Evolutionary conservation across 495 filamentous ascomycete genomes (phyloP), one percentile per base, ranked within the genome.

Genomic region (Letharia lupina): DNA sequence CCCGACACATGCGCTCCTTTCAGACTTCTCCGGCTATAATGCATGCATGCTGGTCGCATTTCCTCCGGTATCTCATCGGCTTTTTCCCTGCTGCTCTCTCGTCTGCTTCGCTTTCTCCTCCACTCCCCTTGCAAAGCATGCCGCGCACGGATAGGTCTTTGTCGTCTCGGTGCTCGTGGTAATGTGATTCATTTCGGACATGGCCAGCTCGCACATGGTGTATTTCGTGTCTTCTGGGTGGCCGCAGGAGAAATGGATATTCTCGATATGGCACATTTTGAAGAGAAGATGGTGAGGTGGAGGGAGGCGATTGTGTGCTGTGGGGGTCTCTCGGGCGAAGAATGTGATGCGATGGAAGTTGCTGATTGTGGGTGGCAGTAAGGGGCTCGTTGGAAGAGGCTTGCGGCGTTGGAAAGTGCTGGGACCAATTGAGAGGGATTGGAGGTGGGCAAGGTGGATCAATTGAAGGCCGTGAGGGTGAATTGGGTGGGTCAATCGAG

Each of bases 51-150:
- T 18, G 8, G 42, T 31, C 41, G 18, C 40, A 37, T 18, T 35
- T n/a, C 40, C 45, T 62, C 54, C 20, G 37, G 60, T 16, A 31
- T 13, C 4, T 28, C 44, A 52, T 63, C 50, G 37, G 45, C 44
- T 48, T 52, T 64, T 71, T 4, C 69, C 62, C 40, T 71, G 39
- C 44, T 65, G 70, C 39, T 65, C 69, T 40, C 74, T 73, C 42
- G 65, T 62, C 67, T 68, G 71, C 65, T 73, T 74, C 20, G 73
- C 73, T 37, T 75, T 74, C 10, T 61, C 61, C 18, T 65, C 68
- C 20, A 67, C 70, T 35, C 68, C 65, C 41, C 61, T 39, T 3
- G 52, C 64, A 42, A 69, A 69, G 28, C 65, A 67, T 10, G 63
- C 40, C 16, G 68, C 60, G 61, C 68, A 69, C 20, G 60, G 68